phyloP scores from a whole-genome alignment of 371 early-diverging fungal species.

The Entomophthora muscae region DNA sequence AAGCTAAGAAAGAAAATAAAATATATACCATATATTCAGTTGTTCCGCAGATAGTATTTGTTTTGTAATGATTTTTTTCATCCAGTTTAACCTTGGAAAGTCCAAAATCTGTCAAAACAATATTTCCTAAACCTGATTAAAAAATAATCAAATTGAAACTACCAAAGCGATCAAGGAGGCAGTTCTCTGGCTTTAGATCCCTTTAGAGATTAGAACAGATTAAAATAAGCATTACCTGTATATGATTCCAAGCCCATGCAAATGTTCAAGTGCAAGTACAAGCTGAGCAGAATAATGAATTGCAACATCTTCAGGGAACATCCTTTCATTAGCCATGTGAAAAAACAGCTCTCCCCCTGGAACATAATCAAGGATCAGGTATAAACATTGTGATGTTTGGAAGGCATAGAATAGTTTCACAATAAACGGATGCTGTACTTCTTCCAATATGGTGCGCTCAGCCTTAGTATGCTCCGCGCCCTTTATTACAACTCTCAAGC shows the following conservation, averaged over 20 bases:
- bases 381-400: conserved; percentile 68
- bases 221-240: conserved; percentile 31
- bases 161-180: conserved; percentile 52
- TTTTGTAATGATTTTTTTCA: conserved; percentile 32
- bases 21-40: conserved; percentile 48
- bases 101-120: conserved; percentile 85
- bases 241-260: conserved; percentile 74
- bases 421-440: conserved; percentile 65
- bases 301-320: conserved; percentile 57
- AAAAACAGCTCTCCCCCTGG: conserved; percentile 98
- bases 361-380: conserved; percentile 92
- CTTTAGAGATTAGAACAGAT: conserved; percentile 1
- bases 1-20: conserved; percentile 14
- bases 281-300: conserved; percentile 77
- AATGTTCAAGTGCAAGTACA: conserved; percentile 65
- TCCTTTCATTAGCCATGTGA: conserved; percentile 69
- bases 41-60: conserved; percentile 85
- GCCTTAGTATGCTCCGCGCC: conserved; percentile 50
- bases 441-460: conserved; percentile 57
- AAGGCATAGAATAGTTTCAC: conserved; percentile 91
- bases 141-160: conserved; percentile 12
- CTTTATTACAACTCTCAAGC: conserved; percentile 48
- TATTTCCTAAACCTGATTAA: conserved; percentile 17
- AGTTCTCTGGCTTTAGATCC: conserved; percentile 83
- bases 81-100: conserved; percentile 65